These are phyloP conservation scores for Cytospora mali DNA, from an alignment of 2,329 filamentous ascomycete species.

Conservation along the genomic window DNA sequence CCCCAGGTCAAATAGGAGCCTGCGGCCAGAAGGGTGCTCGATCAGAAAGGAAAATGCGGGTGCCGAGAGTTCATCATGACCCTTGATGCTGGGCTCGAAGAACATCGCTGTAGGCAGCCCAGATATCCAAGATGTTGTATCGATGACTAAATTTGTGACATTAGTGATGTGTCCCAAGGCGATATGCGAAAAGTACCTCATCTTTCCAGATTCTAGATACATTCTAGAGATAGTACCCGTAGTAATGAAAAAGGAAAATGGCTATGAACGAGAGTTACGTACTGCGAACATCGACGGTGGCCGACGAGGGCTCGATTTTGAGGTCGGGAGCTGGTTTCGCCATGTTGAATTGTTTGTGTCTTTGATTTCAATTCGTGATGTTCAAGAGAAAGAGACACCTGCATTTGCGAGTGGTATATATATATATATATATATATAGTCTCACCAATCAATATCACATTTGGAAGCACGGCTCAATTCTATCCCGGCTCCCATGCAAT, in stretches of 20 bases:
- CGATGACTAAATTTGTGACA: constrained; percentile 12
- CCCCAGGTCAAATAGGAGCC: constrained; percentile 42
- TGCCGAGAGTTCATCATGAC: constrained; percentile 39
- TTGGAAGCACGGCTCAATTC: too few relatives aligned
- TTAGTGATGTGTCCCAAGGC: too few relatives aligned
- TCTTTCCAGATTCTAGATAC: not conserved
- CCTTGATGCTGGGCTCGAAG: constrained; percentile 36
- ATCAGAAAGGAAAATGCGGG: constrained; percentile 52
- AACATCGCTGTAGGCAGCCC: not conserved
- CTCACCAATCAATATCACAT: too few relatives aligned
- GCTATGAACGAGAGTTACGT: not conserved
- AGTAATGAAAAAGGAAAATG: not conserved
- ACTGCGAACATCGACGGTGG: constrained; percentile 24
- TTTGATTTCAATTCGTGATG: not conserved
- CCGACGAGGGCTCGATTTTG: constrained; percentile 9
- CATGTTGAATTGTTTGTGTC: constrained; percentile 1
- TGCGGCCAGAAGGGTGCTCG: constrained; percentile 41
- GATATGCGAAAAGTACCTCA: too few relatives aligned
- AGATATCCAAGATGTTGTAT: constrained; percentile 19
- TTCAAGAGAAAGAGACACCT: not conserved
- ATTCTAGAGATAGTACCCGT: too few relatives aligned
- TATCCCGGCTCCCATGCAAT: too few relatives aligned
- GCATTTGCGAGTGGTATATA: not conserved
- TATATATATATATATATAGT: not conserved
- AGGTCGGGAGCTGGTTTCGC: constrained; percentile 20